Conservation (phyloP, 768 basidiomycete species). For the Leucocoprinus sp. region DNA sequence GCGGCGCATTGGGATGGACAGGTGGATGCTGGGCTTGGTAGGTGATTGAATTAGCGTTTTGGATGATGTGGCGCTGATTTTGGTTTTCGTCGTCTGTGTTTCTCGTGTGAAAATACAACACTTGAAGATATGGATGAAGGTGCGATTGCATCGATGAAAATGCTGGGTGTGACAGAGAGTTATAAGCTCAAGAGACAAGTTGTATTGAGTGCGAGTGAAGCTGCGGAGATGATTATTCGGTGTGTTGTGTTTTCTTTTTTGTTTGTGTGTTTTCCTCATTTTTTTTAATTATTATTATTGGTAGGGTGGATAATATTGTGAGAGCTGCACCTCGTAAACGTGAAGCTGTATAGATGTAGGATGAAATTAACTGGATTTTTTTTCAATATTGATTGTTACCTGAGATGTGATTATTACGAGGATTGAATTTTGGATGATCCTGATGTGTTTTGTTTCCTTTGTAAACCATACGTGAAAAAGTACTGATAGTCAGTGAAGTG, state of each 20-base stretch:
- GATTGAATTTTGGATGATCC: no score
- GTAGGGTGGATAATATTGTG: slow-evolving; percentile 87
- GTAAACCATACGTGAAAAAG: no score
- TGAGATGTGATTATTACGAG: no score
- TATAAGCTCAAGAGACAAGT: slow-evolving; percentile 98
- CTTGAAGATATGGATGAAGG: slow-evolving; percentile 95
- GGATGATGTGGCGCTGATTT: no score
- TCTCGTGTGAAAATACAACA: no score
- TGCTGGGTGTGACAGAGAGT: slow-evolving; percentile 88
- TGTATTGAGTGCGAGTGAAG: slow-evolving; percentile 89
- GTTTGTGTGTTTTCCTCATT: neutral
- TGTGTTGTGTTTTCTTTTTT: slow-evolving; percentile 26
- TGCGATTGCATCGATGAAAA: slow-evolving; percentile 77
- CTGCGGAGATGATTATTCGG: slow-evolving; percentile 98
- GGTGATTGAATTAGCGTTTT: no score
- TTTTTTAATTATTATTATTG: neutral
- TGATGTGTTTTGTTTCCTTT: no score
- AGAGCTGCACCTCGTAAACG: slow-evolving; percentile 78
- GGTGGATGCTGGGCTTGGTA: slow-evolving; percentile 81
- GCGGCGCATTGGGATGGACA: slow-evolving; percentile 93
- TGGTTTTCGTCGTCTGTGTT: no score
- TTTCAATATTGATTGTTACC: no score
- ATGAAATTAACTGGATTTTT: no score
- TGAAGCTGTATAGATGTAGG: slow-evolving; percentile 69
- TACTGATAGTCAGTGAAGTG: no score